Percentiles rank a stretch among this genome's conserved stretches.
phyloP scores from a whole-genome alignment of 306 rosid species.

The Clitoria ternatea region DNA sequence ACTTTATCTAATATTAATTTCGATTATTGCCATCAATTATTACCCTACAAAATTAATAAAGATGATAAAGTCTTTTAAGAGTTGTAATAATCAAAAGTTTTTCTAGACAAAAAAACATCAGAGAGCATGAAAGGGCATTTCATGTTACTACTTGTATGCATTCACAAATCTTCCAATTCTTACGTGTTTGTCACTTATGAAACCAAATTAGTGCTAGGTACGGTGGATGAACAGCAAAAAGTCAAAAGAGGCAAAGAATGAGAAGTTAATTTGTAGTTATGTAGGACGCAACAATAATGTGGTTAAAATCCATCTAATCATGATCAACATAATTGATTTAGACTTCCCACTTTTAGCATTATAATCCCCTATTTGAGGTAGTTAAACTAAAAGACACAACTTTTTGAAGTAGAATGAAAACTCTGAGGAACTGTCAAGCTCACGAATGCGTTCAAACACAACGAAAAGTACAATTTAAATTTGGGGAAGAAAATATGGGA shows the following conservation, averaged over 20 bases:
- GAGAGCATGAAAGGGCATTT: too few species aligned
- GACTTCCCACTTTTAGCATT: slow-evolving; percentile 7
- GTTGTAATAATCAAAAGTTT: too few species aligned
- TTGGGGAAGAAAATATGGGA: neutral
- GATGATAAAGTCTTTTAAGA: too few species aligned
- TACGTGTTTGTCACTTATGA: too few species aligned
- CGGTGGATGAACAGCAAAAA: neutral
- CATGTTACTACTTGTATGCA: too few species aligned
- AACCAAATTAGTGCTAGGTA: neutral
- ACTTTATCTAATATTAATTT: too few species aligned
- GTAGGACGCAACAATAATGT: neutral
- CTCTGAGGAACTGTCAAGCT: slow-evolving; percentile 18
- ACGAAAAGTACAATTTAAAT: neutral
- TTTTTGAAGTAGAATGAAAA: slow-evolving; percentile 3
- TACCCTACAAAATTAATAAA: too few species aligned
- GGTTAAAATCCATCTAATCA: slow-evolving; percentile 6
- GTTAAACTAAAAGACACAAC: slow-evolving; percentile 14
- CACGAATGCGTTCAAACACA: neutral
- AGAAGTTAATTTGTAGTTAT: neutral
- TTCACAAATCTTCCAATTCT: too few species aligned
- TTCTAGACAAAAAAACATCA: too few species aligned
- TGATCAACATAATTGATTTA: slow-evolving; percentile 27
- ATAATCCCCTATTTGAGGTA: neutral
- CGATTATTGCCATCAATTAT: too few species aligned
- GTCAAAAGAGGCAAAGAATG: slow-evolving; percentile 1